Conservation (phyloP, 352 stramenopile species). For the Globisporangium solare region DNA sequence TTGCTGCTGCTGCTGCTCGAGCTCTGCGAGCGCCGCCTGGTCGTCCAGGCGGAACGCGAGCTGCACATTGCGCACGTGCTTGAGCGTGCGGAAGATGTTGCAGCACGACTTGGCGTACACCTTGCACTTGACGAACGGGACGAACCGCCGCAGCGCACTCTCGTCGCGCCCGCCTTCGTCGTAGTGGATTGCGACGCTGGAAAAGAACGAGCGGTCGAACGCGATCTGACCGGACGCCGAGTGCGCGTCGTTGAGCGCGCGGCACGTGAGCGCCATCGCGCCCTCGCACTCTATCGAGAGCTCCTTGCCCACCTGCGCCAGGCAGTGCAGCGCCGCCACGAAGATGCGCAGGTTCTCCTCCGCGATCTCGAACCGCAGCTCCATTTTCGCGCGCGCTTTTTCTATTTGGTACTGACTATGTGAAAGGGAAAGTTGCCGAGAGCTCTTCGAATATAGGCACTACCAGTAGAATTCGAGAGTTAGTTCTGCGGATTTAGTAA, state of each 20-base stretch:
- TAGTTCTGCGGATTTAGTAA: too few species aligned
- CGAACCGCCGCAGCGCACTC: slow-evolving; percentile 3
- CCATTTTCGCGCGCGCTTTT: slow-evolving; percentile 28
- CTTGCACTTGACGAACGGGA: slow-evolving; percentile 67
- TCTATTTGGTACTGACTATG: background rate
- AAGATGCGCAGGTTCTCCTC: slow-evolving; percentile 78
- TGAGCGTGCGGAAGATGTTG: slow-evolving; percentile 80
- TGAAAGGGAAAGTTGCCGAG: too few species aligned
- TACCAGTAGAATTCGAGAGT: too few species aligned
- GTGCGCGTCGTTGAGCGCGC: slow-evolving; percentile 80
- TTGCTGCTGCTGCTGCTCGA: slow-evolving; percentile 15
- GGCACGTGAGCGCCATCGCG: slow-evolving; percentile 41
- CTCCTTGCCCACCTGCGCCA: slow-evolving; percentile 78
- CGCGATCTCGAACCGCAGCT: slow-evolving; percentile 65
- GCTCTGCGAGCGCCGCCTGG: slow-evolving; percentile 18
- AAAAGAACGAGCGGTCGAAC: slow-evolving; percentile 72
- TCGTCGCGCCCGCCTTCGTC: too few species aligned
- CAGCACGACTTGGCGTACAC: slow-evolving; percentile 73
- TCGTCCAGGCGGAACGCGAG: slow-evolving; percentile 54
- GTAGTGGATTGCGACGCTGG: slow-evolving; percentile 16
- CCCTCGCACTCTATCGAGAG: slow-evolving; percentile 70
- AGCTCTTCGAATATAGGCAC: background rate
- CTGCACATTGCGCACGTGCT: slow-evolving; percentile 75
- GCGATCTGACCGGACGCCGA: slow-evolving; percentile 65
- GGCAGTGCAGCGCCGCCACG: slow-evolving; percentile 71